Conservation (phyloP, 1,284 basidiomycete genomes). For the Cutaneotrichosporon spelunceum region DNA sequence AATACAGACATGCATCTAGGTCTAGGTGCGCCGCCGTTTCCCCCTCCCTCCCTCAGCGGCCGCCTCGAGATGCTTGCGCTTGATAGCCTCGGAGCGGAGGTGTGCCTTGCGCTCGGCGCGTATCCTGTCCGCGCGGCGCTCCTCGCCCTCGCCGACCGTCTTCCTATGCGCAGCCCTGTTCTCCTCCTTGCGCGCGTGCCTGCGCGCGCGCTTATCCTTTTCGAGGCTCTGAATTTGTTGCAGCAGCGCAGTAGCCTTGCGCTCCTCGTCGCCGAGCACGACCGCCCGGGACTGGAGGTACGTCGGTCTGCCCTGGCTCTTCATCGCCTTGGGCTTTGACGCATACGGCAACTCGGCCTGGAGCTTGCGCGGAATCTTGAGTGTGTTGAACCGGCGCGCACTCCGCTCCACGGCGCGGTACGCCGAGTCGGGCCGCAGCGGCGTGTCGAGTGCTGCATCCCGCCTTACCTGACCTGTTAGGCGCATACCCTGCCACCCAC, state of each 20-base stretch:
- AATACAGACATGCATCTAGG: not conserved
- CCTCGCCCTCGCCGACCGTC: constrained; percentile 69
- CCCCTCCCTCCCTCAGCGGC: constrained; percentile 27
- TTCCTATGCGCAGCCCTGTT: constrained; percentile 16
- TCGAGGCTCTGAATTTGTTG: constrained; percentile 92
- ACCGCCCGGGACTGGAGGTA: constrained; percentile 91
- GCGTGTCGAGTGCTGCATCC: constrained; percentile 79
- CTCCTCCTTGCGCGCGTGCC: constrained; percentile 80
- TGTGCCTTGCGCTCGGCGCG: constrained; percentile 67
- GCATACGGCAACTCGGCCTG: constrained; percentile 87
- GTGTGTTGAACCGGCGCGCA: constrained; percentile 82
- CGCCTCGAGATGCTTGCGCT: constrained; percentile 38
- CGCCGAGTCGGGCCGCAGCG: constrained; percentile 74
- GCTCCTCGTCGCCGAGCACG: constrained; percentile 91
- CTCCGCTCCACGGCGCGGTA: constrained; percentile 78
- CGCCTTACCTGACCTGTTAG: constrained; percentile 87
- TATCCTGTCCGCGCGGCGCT: constrained; percentile 76
- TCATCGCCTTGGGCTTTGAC: constrained; percentile 83
- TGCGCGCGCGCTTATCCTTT: constrained; percentile 74
- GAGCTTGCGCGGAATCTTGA: constrained; percentile 83
- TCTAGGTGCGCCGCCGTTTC: constrained; percentile 16
- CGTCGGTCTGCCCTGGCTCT: constrained; percentile 68
- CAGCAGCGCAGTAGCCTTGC: constrained; percentile 82
- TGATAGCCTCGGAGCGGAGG: constrained; percentile 48
- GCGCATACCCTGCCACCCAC: constrained; percentile 85